phyloP scores from a whole-genome alignment of 2,329 filamentous ascomycete species.

The Fusarium annulatum region DNA sequence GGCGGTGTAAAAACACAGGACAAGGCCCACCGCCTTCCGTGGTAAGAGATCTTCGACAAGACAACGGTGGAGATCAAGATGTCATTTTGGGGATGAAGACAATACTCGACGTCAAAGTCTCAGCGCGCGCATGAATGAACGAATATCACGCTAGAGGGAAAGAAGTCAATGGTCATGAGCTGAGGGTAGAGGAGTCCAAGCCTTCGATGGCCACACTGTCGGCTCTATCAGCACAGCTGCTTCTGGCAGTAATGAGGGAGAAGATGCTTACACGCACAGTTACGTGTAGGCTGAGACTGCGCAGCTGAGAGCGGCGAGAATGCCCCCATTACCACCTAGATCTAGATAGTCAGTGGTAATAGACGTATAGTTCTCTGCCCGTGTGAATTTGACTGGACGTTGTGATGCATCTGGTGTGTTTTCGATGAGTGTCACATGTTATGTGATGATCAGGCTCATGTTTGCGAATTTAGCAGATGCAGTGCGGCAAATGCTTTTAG shows the following conservation, averaged over 20 bases:
- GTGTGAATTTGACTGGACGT: not conserved
- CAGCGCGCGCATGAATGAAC: not conserved
- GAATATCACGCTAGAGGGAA: not conserved
- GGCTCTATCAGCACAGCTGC: too few species aligned
- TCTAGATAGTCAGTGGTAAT: fast-evolving
- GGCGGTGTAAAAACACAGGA: fast-evolving
- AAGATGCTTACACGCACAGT: too few species aligned
- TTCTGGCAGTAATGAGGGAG: too few species aligned
- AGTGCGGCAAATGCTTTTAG: not conserved
- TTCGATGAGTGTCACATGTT: not conserved
- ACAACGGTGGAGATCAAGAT: not conserved
- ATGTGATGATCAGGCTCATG: not conserved
- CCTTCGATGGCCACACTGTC: not conserved
- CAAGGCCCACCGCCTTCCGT: too few species aligned
- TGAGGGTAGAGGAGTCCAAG: not conserved
- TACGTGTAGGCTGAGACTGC: too few species aligned
- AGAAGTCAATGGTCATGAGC: not conserved
- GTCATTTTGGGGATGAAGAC: not conserved
- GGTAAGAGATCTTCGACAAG: not conserved
- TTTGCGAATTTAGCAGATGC: not conserved
- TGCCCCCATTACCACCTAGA: not conserved
- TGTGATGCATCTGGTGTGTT: not conserved
- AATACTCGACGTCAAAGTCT: not conserved
- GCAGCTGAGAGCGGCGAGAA: not conserved
- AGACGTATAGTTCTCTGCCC: not conserved